phyloP scores from a whole-genome alignment of 306 rosid species.

The Pueraria montana region DNA sequence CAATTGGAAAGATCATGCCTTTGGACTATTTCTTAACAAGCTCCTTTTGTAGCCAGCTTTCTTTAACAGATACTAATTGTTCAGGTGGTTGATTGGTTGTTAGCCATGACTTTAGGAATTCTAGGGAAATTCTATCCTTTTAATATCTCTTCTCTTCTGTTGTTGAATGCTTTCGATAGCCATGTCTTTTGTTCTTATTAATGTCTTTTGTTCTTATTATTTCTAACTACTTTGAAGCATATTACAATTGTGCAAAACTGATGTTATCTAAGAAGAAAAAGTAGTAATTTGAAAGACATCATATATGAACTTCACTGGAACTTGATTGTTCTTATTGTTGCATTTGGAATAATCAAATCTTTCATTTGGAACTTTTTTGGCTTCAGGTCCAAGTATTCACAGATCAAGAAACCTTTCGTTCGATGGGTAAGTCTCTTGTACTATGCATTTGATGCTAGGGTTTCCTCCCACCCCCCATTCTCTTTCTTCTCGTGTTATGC shows the following conservation, averaged over 20 bases:
- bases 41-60: conserved; percentile 20
- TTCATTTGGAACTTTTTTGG: conserved; percentile 50
- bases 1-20: conserved; percentile 33
- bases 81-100: conserved; percentile 36
- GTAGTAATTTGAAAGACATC: conserved; percentile 5
- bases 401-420: conserved; percentile 73
- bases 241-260: conserved; percentile 23
- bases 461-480: not conserved
- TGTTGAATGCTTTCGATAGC: conserved; percentile 28
- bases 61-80: conserved; percentile 4
- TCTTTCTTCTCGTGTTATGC: conserved; percentile 28
- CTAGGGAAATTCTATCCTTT: conserved; percentile 12
- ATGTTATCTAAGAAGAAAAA: conserved; percentile 17
- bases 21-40: not conserved
- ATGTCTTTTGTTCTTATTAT: too few species aligned
- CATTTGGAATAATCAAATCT: conserved; percentile 41
- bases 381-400: conserved; percentile 79
- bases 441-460: conserved; percentile 27
- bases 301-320: conserved; percentile 24
- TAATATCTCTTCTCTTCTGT: conserved; percentile 28
- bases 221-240: conserved; percentile 34
- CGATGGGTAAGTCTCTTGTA: conserved; percentile 76
- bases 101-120: conserved; percentile 23
- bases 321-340: conserved; percentile 36
- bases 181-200: not conserved